A percentile compares a stretch with the other conserved stretches of the same genome.
phyloP scores from a whole-genome alignment of 2,329 filamentous ascomycete genomes.

The Nothomitra cinnamomea region DNA sequence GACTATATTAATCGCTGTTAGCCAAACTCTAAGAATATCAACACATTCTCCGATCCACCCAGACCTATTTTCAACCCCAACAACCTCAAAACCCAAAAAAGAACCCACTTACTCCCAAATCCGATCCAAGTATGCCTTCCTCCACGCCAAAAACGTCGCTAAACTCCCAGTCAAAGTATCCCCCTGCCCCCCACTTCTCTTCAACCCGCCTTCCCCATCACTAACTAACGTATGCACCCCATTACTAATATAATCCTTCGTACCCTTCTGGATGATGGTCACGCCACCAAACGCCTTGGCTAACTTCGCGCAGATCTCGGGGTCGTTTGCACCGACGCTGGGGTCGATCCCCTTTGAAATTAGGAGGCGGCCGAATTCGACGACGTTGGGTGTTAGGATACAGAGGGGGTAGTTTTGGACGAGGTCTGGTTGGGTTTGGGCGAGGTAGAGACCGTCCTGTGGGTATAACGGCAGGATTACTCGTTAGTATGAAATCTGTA shows the following conservation, averaged over 20 bases:
- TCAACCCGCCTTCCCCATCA: conserved; percentile 65
- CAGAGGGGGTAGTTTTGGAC: conserved; percentile 68
- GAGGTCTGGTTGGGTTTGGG: conserved; percentile 57
- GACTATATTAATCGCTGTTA: conserved; percentile 25
- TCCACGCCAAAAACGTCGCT: conserved; percentile 77
- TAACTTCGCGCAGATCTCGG: conserved; percentile 48
- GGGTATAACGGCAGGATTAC: no score
- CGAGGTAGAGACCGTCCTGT: conserved; percentile 63
- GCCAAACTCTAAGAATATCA: conserved; percentile 26
- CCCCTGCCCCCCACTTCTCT: conserved; percentile 86
- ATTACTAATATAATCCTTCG: conserved; percentile 67
- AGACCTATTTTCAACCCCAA: conserved; percentile 18
- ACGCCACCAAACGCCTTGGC: conserved; percentile 69
- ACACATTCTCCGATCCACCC: conserved; percentile 24
- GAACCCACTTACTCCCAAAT: conserved; percentile 47
- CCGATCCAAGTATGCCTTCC: conserved; percentile 67
- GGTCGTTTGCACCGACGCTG: conserved; percentile 17
- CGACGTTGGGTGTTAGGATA: conserved; percentile 86
- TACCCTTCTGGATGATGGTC: conserved; percentile 80
- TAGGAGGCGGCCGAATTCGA: conserved; percentile 75
- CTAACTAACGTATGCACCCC: conserved; percentile 57
- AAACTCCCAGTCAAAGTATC: conserved; percentile 85
- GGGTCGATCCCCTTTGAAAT: conserved; percentile 41
- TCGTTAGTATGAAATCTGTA: not conserved
- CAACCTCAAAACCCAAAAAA: not conserved